phyloP scores from a whole-genome alignment of 2,329 filamentous ascomycete genomes.

The Colletotrichum tofieldiae region DNA sequence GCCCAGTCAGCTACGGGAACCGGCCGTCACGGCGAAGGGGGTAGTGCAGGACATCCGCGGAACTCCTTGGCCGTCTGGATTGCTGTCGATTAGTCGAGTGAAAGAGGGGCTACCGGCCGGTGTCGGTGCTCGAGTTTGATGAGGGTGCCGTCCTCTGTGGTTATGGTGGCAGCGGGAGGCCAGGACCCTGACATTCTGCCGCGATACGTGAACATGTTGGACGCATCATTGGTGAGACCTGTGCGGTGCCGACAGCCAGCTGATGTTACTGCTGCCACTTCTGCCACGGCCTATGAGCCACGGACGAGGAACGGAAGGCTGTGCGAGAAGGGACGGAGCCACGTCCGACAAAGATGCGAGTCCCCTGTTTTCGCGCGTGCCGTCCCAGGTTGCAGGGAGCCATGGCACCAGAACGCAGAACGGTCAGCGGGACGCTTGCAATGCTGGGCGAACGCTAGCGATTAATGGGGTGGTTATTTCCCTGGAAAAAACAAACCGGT shows the following conservation, averaged over 20 bases:
- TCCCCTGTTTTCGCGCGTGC: constrained; percentile 6
- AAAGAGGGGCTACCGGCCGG: neutral
- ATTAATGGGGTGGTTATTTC: neutral
- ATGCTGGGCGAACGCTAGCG: neutral
- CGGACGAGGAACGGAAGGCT: neutral
- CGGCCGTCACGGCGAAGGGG: neutral
- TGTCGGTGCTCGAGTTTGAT: neutral
- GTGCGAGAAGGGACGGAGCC: neutral
- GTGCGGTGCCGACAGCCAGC: neutral
- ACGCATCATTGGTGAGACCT: neutral
- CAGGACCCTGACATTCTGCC: constrained; percentile 4
- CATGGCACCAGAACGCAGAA: constrained; percentile 23
- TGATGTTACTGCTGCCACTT: neutral
- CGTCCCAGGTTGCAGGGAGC: constrained; percentile 11
- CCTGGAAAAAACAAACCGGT: neutral
- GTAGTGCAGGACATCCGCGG: neutral
- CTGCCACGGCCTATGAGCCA: no score
- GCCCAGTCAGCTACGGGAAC: neutral
- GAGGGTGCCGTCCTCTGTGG: neutral
- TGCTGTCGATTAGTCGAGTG: neutral
- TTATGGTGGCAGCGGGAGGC: neutral
- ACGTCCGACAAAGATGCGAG: neutral
- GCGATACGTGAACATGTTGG: neutral
- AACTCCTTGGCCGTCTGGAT: neutral
- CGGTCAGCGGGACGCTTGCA: constrained; percentile 6